Evolutionary conservation across 441 rosid genomes (phyloP), one percentile per base, ranked within the genome.

Genomic region (Geranium incanum): DNA sequence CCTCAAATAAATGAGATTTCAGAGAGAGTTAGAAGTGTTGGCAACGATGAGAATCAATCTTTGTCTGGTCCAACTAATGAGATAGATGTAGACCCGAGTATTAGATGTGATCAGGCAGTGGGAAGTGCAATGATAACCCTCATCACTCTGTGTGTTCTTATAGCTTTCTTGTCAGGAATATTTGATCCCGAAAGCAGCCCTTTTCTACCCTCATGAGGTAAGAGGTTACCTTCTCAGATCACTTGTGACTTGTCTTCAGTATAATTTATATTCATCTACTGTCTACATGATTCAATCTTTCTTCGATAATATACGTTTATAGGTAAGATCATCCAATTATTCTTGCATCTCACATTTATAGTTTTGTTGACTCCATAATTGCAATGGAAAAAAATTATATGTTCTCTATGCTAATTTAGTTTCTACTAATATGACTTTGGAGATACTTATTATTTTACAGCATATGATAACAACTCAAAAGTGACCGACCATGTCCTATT

Each of bases 131-230:
- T 88, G 68, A 79, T 89, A 68, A 82, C 85, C 68, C 55, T 87
- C 63, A 87, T 93, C 68, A 93, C 91, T 87, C 66, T 86, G 39
- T 89, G 89, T 84, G 78, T 77, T 72, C 73, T 87, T 0, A 37
- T 88, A 6, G 93, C 88, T 16, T 38, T 89, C 41, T 68, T 88
- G 66, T 84, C 84, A 0, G 91, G 90, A 75, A 23, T 91, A 6
- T 37, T 5, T 71, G 87, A 93, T 78, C 85, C 91, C 5, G 88
- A 86, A 71, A 81, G 80, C 82, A 71, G 79, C 37, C 87, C 83
- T 64, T 82, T 84, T 75, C 72, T 71, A 72, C 71, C 68, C 52
- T 60, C 66, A 38, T 68, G 36, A 77, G 79, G 81, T 66, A 74
- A 64, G 23, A 67, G 39, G 15, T 18, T 55, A 65, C 65, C 71